A percentile compares a stretch with the other conserved stretches of the same genome.
Conservation (phyloP, 2,329 filamentous ascomycete species). For the Fusarium pininemorale region DNA sequence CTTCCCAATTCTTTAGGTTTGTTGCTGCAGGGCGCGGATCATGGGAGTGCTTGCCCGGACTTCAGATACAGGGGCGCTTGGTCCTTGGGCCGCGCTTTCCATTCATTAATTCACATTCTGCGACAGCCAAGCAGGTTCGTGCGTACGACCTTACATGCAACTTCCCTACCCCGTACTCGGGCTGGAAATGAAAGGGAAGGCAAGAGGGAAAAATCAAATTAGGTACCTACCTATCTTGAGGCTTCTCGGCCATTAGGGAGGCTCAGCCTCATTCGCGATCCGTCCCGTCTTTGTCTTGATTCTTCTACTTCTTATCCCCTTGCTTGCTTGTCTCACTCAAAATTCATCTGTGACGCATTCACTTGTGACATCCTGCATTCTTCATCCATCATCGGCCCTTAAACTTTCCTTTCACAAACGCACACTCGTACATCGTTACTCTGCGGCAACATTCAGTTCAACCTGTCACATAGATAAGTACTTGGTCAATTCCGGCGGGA, state of each 20-base stretch:
- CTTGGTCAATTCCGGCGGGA: neutral
- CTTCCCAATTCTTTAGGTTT: neutral
- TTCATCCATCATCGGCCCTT: neutral
- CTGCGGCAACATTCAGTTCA: neutral
- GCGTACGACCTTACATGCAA: constrained; percentile 26
- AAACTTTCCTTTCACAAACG: neutral
- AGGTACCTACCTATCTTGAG: neutral
- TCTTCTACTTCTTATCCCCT: neutral
- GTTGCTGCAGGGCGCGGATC: constrained; percentile 26
- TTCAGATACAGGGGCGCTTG: constrained; percentile 23
- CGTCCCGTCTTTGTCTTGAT: constrained; percentile 14
- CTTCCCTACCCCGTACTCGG: constrained; percentile 27
- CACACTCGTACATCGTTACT: neutral
- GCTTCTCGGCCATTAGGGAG: constrained; percentile 1
- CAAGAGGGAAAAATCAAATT: neutral
- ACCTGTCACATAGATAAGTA: neutral
- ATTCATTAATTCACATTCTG: constrained; percentile 34
- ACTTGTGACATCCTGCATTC: neutral
- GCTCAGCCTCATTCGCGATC: constrained; percentile 33
- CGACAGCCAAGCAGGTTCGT: constrained; percentile 31
- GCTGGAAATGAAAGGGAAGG: constrained; percentile 20
- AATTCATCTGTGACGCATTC: constrained; percentile 11
- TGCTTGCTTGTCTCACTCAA: neutral
- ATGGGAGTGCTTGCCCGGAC: constrained; percentile 24
- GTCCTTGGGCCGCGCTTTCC: constrained; percentile 35